Evolutionary conservation across 352 stramenopile species (phyloP), one percentile per base, ranked within the genome.

Genomic region (Pythium vanterpoolii): DNA sequence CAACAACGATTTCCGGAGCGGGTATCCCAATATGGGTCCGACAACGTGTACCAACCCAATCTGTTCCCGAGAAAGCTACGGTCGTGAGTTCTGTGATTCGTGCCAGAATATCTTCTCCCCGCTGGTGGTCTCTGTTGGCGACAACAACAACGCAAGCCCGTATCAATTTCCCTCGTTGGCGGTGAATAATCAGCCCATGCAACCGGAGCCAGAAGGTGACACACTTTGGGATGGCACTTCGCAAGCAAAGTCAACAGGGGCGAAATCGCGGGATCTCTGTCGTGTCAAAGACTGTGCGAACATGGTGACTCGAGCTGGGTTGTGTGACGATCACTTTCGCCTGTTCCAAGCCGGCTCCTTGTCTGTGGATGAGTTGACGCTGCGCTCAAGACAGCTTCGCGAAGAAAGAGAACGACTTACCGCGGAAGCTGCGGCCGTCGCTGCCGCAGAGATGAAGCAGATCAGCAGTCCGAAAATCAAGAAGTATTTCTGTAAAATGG

Each of bases 401-500:
- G 63, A 66, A 39, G 62, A 69, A 16, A 58, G 55, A 23, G 55
- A 69, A 31, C 49, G 56, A 39, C 48, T 28, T 0, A 40, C 38
- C 62, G 54, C 56, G 30, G 38, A 42, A 48, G 46, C 64, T 60
- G 49, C 23, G 27, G 38, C 64, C 23, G 55, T 43, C 18, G 53
- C 48, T 5, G 68, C 64, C 8, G 57, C 61, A n/a, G 74, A 72
- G 38, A 64, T 38, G 42, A 56, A 69, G 30, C 51, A 64, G 19
- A 39, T 45, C 16, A 42, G 43, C 16, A 62, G 24, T 23, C 51
- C 53, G 8, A 73, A 74, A 45, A 14, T 70, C n/a, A 83, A 71
- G 48, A 89, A 87, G 55, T 89, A 87, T 48, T 87, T 80, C 40
- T 90, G 80, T 69, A 81, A 73, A 60, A 67, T 71, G 23, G 75